Base-by-base conservation (phyloP, 192 early-diverging fungal genomes). In the Paraglomus brasilianum region DNA sequence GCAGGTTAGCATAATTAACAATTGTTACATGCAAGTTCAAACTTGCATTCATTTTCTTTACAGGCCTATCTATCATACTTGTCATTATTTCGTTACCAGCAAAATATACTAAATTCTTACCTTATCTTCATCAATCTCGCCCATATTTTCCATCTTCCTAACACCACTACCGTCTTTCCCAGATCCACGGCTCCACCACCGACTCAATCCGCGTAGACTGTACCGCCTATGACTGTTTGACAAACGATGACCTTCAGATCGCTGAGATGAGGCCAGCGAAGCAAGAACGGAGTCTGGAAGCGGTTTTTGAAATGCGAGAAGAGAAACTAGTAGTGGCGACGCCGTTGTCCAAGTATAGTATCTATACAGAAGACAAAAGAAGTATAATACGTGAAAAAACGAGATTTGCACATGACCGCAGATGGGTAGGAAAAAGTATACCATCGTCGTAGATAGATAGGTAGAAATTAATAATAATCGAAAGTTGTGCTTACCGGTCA, bases 291-390 rank as follows among this genome's bases (percentile, higher is more conserved):
- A 69, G 5, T 78, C 82, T 10, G 80, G 55, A 36, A 91, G 74
- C 2, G 80, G 77, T 65, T 86, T 80, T 17, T 82, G 75, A 74
- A 84, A 91, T 1, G 85, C 80, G 5, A 86, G 69, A 8, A 83
- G 72, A 8, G 87, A 78, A 2, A 80, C 71, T 21, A 94, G 69
- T 36, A 88, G 74, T 19, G 91, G 89, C 10, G 78, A 83, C 10
- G 88, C 86, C 5, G 79, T 70, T 14, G 70, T 44, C 87, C 90
- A 85, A 57, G 81, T 77, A 58, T 85, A 87, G 70, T 91, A 93
- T 10, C 80, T 75, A 40, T 22, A 56, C 19, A 19, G n/a, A n/a
- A n/a, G n/a, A n/a, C 65, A 63, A 79, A 76, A 19, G 46, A 69
- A 48, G 70, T 56, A 45, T 73, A 62, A 19, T 64, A 61, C 11